Base-by-base conservation (phyloP, 2,329 filamentous ascomycete genomes). In the Nemania bipapillata region DNA sequence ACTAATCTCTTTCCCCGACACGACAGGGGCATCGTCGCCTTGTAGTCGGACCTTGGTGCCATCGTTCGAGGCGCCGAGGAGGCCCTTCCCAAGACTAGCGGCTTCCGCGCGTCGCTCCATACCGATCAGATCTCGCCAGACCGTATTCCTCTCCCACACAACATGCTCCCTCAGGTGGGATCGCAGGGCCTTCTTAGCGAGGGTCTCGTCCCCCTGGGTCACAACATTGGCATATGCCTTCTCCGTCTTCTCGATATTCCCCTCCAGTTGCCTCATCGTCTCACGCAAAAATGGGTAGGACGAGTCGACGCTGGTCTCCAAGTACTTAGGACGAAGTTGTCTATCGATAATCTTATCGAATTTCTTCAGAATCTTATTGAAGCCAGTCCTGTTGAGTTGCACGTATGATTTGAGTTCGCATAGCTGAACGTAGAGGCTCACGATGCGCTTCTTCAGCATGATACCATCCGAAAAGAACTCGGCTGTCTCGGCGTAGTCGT, bases 61-160 rank as follows among this genome's bases (percentile, higher is more conserved):
- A 74, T 92, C 90, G 20, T 88, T 87, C 37, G 91, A 91, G 28
- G 88, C 87, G 4, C 94, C 94, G 1, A 98, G 87, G 63, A 98
- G 85, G 0, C 93, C 92, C 72, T 92, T 89, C 24, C 96, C 96
- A 72, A 99, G 86, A 74, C 95, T 96, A 8, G 95, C 95, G 8
- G 96, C 96, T 81, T 98, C 95, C 0, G 93, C 93, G 78, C 97
- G 94, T 24, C 96, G 88, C 83, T 99, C 96, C 74, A 99, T 95
- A 61, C 95, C 96, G 78, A 99, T 99, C 89, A 99, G 96, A 76
- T 99, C 96, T 81, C 96, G 87, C 96, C 96, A 99, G 20, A 99
- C 96, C 0, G 96, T 99, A 78, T 99, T 99, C 65, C 96, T 89
- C 80, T 99, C 96, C 96, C 96, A 99, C 0, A 98, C 95, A 22